Percentiles rank a stretch among this genome's conserved stretches.
Evolutionary conservation across 140 eudicot genomes (phyloP).

Genomic region (Senecio squalidus): DNA sequence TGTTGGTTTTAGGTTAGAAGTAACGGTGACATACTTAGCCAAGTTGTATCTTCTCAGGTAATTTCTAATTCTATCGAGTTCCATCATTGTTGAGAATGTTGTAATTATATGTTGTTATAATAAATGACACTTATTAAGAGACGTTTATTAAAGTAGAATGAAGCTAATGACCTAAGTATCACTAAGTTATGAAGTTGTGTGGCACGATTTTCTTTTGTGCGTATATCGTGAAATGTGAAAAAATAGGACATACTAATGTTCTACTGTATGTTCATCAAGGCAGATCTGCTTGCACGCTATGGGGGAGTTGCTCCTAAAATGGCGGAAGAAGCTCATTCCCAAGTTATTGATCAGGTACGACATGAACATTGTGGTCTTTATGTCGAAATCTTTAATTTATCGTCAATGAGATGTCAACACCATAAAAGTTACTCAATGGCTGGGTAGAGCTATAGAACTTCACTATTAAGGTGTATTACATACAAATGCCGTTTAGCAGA

Average conservation of each 20-base stretch:
- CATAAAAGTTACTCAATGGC: too few species aligned
- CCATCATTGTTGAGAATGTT: too few species aligned
- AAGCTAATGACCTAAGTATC: too few species aligned
- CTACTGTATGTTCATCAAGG: slow-evolving; percentile 46
- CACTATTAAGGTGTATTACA: neutral
- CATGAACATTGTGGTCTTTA: neutral
- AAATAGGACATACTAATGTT: slow-evolving; percentile 19
- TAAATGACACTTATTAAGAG: too few species aligned
- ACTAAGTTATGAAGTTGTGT: too few species aligned
- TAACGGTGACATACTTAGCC: slow-evolving; percentile 90
- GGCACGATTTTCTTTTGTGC: slow-evolving; percentile 1
- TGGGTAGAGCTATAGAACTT: too few species aligned
- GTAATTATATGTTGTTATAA: too few species aligned
- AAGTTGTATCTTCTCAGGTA: slow-evolving; percentile 98
- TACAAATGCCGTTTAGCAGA: neutral
- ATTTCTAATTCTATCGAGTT: neutral
- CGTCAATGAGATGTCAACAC: too few species aligned
- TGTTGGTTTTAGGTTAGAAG: slow-evolving; percentile 57
- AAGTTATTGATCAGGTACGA: slow-evolving; percentile 83
- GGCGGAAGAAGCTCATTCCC: slow-evolving; percentile 95
- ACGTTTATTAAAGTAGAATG: too few species aligned
- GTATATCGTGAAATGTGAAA: slow-evolving; percentile 2
- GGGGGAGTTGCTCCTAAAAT: slow-evolving; percentile 99
- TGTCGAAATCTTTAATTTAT: too few species aligned
- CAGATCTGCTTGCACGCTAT: slow-evolving; percentile 82